These are phyloP conservation scores for Metschnikowia peoriensis DNA, from an alignment of 805 yeast genomes.

Conservation along the genomic window DNA sequence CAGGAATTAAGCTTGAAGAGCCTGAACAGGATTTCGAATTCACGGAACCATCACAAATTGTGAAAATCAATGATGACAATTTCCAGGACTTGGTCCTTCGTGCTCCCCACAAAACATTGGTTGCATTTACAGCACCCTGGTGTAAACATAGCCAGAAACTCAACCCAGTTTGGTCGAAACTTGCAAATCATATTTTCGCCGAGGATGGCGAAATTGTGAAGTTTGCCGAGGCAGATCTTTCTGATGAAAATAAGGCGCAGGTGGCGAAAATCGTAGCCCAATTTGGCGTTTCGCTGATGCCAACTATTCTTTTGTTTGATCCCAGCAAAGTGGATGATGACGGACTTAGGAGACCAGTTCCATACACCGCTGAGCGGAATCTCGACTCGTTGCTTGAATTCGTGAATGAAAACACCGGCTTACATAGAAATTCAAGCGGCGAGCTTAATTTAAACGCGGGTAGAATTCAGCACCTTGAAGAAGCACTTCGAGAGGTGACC, in stretches of 20 bases:
- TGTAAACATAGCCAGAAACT: slow-evolving; percentile 57
- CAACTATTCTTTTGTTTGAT: slow-evolving; percentile 54
- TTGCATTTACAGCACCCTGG: slow-evolving; percentile 61
- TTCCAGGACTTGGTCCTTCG: slow-evolving; percentile 42
- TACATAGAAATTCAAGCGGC: slow-evolving; percentile 33
- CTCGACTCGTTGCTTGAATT: slow-evolving; percentile 22
- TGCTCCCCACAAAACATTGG: slow-evolving; percentile 31
- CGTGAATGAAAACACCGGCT: slow-evolving; percentile 29
- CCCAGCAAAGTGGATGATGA: slow-evolving; percentile 22
- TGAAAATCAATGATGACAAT: slow-evolving; percentile 22
- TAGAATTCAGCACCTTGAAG: slow-evolving; percentile 24
- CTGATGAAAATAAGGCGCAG: slow-evolving; percentile 12
- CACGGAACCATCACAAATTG: slow-evolving; percentile 6
- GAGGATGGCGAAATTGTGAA: slow-evolving; percentile 39
- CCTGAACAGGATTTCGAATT: background rate
- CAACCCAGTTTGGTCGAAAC: slow-evolving; percentile 47
- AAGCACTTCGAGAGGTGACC: slow-evolving; percentile 1
- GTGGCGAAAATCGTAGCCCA: slow-evolving; percentile 13
- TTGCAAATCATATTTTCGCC: slow-evolving; percentile 47
- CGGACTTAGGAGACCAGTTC: slow-evolving; percentile 25
- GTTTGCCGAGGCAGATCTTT: slow-evolving; percentile 33
- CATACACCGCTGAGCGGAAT: slow-evolving; percentile 26
- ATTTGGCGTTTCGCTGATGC: slow-evolving; percentile 47
- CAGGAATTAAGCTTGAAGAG: slow-evolving; percentile 24
- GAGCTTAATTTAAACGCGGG: slow-evolving; percentile 33